Conservation (phyloP, 257 asterid species). For the Solanum corneliomulleri region DNA sequence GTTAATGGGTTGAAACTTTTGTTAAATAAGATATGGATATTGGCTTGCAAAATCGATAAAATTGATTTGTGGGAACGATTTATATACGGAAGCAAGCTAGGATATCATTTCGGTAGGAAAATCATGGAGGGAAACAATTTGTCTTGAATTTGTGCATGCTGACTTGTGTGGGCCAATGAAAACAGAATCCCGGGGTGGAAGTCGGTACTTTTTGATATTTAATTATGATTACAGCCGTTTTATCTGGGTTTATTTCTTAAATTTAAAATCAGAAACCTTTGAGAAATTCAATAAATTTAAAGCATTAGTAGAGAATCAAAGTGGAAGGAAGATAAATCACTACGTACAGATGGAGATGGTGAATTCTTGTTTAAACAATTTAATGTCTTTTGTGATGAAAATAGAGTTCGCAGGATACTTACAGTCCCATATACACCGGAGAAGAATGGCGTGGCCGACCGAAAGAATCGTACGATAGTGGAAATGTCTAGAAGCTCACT, state of each 20-base stretch:
- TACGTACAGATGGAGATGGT: background rate
- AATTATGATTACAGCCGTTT: background rate
- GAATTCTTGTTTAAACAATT: no score
- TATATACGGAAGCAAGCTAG: no score
- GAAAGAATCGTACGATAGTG: no score
- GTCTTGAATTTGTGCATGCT: background rate
- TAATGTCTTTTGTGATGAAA: no score
- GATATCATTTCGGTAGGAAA: no score
- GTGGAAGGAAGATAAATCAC: background rate
- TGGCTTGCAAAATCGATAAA: background rate
- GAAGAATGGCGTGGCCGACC: no score
- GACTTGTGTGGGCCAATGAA: no score
- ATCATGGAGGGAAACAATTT: background rate
- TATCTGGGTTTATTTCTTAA: background rate
- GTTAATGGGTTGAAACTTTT: background rate
- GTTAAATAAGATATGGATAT: slow-evolving; percentile 4
- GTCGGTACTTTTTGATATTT: background rate
- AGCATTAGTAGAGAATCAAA: background rate
- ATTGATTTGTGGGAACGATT: background rate
- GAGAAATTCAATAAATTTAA: background rate
- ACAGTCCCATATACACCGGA: no score
- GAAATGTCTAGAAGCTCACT: background rate
- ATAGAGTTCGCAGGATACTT: no score
- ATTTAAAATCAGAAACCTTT: background rate
- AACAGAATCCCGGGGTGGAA: background rate